Conservation (phyloP, 2,329 filamentous ascomycete genomes). For the Mycosphaerella arachidis region DNA sequence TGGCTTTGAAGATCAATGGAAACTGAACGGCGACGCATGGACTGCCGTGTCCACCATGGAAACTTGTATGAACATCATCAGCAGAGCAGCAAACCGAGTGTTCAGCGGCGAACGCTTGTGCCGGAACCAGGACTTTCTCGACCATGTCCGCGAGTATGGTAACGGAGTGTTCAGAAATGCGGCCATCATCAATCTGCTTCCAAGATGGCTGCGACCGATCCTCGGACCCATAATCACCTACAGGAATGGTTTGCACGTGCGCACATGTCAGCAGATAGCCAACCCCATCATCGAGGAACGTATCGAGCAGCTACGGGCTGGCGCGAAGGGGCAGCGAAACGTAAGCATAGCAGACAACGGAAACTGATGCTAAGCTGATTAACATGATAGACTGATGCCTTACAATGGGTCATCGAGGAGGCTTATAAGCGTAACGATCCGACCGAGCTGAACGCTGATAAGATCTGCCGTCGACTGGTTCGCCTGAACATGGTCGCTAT, state of each 20-base stretch:
- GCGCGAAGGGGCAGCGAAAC: constrained; percentile 1
- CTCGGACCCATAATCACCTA: constrained; percentile 12
- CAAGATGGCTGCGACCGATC: constrained; percentile 14
- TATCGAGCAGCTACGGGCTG: constrained; percentile 7
- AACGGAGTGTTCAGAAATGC: constrained; percentile 18
- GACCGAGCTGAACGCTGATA: constrained; percentile 12
- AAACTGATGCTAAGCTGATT: neutral
- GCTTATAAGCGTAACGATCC: constrained; percentile 12
- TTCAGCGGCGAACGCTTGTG: constrained; percentile 21
- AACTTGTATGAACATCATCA: constrained; percentile 22
- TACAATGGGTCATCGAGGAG: constrained; percentile 23
- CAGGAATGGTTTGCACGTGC: constrained; percentile 10
- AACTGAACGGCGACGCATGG: constrained; percentile 1
- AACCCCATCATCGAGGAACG: constrained; percentile 15
- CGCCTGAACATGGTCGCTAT: constrained; percentile 27
- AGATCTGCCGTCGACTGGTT: constrained; percentile 18
- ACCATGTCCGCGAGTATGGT: constrained; percentile 18
- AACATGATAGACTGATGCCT: constrained; percentile 15
- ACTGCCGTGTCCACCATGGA: constrained; percentile 16
- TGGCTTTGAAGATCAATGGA: constrained; percentile 17
- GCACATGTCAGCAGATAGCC: constrained; percentile 11
- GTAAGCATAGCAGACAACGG: neutral
- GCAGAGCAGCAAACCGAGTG: constrained; percentile 22
- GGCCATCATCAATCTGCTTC: constrained; percentile 17
- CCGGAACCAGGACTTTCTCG: constrained; percentile 16